Evolutionary conservation across 345 rosid genomes (phyloP).

Genomic region (Moricandia moricandioides): DNA sequence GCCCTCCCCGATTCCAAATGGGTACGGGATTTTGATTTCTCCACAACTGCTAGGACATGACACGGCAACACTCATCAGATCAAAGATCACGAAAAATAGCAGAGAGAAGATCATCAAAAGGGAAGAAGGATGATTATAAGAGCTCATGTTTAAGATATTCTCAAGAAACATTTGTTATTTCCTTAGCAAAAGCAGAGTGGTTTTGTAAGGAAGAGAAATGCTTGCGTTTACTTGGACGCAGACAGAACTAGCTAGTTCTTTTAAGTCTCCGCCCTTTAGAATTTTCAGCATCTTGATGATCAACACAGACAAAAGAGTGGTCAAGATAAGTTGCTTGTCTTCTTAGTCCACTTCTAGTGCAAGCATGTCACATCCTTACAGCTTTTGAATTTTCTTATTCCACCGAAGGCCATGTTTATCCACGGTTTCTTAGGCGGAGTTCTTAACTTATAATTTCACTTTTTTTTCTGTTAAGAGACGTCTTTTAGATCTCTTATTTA

Average conservation of each 20-base stretch:
- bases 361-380: too few species aligned
- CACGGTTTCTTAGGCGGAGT: too few species aligned
- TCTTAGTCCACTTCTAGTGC: too few species aligned
- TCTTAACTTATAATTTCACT: too few species aligned
- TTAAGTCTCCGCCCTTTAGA: neutral
- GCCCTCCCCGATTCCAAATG: slow-evolving; percentile 35
- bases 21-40: slow-evolving; percentile 38
- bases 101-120: neutral
- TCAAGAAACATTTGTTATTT: neutral
- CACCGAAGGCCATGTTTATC: too few species aligned
- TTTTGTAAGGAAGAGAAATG: neutral
- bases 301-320: too few species aligned
- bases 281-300: neutral
- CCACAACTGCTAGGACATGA: slow-evolving; percentile 36
- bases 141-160: neutral
- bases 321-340: too few species aligned
- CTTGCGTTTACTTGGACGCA: neutral
- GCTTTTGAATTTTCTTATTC: too few species aligned
- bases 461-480: too few species aligned
- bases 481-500: too few species aligned
- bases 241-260: neutral
- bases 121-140: neutral
- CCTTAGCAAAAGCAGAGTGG: neutral
- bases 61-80: too few species aligned
- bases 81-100: neutral